Evolutionary conservation across 306 rosid species (phyloP).

Genomic region (Pyrus betulifolia): DNA sequence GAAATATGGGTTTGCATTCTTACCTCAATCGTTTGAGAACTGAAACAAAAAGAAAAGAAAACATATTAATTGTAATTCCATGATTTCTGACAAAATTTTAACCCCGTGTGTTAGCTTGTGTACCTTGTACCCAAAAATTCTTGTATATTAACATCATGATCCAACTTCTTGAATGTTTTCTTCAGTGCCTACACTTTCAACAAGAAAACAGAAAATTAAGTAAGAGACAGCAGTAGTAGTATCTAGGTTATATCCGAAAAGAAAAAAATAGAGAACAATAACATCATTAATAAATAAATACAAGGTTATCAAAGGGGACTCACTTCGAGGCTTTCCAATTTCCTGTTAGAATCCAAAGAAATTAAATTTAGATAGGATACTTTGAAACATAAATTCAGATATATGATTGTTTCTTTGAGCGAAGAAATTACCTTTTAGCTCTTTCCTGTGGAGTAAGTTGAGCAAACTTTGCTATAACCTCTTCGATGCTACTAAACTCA

Average conservation of each 20-base stretch:
- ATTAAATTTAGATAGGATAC: constrained; percentile 13
- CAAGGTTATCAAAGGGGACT: constrained; percentile 25
- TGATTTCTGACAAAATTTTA: not conserved
- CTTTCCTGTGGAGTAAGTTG: constrained; percentile 79
- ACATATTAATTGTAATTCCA: not conserved
- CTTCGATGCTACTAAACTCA: constrained; percentile 49
- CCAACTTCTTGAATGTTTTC: constrained; percentile 78
- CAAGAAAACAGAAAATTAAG: constrained; percentile 17
- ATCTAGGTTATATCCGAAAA: not conserved
- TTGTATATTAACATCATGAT: constrained; percentile 71
- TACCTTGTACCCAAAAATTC: constrained; percentile 69
- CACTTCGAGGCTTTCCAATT: constrained; percentile 81
- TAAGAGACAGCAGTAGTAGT: not conserved
- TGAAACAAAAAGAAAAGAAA: constrained; percentile 32
- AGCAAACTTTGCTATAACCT: constrained; percentile 66
- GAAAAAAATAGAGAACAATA: not conserved
- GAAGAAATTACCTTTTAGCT: constrained; percentile 50
- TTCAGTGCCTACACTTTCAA: constrained; percentile 58
- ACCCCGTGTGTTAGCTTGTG: not conserved
- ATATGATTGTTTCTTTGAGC: not conserved
- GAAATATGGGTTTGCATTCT: not conserved
- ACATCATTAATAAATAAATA: not conserved
- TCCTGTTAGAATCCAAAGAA: constrained; percentile 49
- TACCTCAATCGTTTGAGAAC: constrained; percentile 77
- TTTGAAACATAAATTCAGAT: not conserved